Conservation (phyloP, 2,329 filamentous ascomycete genomes). For the Elsinoe arachidis region DNA sequence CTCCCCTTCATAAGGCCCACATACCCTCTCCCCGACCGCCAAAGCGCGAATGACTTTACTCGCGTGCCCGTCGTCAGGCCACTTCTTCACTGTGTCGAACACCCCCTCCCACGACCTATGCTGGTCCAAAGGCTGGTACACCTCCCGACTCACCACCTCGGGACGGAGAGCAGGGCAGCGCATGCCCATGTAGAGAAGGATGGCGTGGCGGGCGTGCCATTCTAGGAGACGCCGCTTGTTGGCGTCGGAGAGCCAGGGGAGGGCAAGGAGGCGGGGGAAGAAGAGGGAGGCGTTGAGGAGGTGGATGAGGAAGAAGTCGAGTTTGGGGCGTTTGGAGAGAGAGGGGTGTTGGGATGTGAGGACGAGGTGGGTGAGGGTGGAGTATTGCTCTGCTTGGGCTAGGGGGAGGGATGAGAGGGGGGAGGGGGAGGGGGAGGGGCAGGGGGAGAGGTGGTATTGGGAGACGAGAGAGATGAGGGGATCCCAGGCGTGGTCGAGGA, state of each 20-base stretch:
- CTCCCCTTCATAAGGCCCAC: slow-evolving; percentile 38
- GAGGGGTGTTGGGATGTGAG: slow-evolving; percentile 51
- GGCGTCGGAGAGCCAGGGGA: slow-evolving; percentile 50
- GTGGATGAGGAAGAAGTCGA: slow-evolving; percentile 73
- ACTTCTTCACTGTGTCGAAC: slow-evolving; percentile 37
- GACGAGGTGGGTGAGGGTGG: slow-evolving; percentile 47
- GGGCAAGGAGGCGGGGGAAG: slow-evolving; percentile 52
- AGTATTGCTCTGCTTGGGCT: slow-evolving; percentile 23
- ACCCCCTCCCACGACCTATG: slow-evolving; percentile 36
- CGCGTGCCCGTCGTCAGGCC: slow-evolving; percentile 70
- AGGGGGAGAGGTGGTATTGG: slow-evolving; percentile 43
- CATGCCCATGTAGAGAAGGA: slow-evolving; percentile 65
- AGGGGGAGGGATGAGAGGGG: background rate
- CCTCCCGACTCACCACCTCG: slow-evolving; percentile 43
- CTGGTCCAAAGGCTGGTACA: slow-evolving; percentile 43
- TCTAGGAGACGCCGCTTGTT: slow-evolving; percentile 65
- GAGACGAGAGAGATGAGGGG: slow-evolving; percentile 55
- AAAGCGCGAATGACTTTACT: slow-evolving; percentile 67
- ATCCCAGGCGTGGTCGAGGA: slow-evolving; percentile 49
- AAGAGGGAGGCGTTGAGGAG: slow-evolving; percentile 71
- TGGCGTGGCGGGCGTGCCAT: slow-evolving; percentile 70
- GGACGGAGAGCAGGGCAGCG: slow-evolving; percentile 52
- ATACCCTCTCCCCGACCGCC: slow-evolving; percentile 51
- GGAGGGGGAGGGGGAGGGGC: slow-evolving; percentile 42
- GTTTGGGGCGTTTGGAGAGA: slow-evolving; percentile 53